Percentiles rank a stretch among this genome's conserved stretches.
These are phyloP conservation scores for Suillus lakei DNA, from an alignment of 768 basidiomycete species.

Conservation along the genomic window DNA sequence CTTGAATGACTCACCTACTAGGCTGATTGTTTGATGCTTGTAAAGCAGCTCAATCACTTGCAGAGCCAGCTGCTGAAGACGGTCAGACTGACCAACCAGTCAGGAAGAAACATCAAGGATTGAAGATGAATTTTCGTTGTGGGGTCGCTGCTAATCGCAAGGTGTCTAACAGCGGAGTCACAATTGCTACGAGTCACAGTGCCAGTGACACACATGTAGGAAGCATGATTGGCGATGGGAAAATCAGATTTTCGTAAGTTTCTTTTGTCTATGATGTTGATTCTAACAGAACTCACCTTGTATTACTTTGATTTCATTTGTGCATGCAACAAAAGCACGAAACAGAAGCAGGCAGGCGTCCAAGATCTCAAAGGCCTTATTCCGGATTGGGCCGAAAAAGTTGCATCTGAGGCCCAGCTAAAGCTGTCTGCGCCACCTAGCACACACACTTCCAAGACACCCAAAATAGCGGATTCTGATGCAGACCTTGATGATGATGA, in stretches of 20 bases:
- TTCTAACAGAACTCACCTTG: background rate
- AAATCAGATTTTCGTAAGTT: background rate
- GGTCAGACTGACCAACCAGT: background rate
- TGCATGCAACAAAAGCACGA: background rate
- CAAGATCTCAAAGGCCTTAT: background rate
- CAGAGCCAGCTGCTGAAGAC: too few relatives aligned
- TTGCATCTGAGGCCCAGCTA: background rate
- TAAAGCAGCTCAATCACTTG: too few relatives aligned
- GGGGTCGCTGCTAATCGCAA: background rate
- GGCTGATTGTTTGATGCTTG: too few relatives aligned
- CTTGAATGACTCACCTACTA: too few relatives aligned
- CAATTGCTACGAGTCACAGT: background rate
- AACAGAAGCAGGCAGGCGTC: background rate
- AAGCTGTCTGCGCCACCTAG: background rate
- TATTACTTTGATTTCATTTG: slow-evolving; percentile 1
- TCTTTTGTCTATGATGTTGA: background rate
- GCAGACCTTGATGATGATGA: background rate
- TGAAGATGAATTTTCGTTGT: background rate
- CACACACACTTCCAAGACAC: background rate
- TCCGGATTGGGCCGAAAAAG: background rate
- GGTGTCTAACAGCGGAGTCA: background rate
- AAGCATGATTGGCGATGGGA: background rate
- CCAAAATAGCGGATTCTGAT: background rate
- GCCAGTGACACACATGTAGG: background rate
- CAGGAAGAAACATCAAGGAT: background rate